Base-by-base conservation (phyloP, 371 early-diverging fungal species). In the Circinella minor region DNA sequence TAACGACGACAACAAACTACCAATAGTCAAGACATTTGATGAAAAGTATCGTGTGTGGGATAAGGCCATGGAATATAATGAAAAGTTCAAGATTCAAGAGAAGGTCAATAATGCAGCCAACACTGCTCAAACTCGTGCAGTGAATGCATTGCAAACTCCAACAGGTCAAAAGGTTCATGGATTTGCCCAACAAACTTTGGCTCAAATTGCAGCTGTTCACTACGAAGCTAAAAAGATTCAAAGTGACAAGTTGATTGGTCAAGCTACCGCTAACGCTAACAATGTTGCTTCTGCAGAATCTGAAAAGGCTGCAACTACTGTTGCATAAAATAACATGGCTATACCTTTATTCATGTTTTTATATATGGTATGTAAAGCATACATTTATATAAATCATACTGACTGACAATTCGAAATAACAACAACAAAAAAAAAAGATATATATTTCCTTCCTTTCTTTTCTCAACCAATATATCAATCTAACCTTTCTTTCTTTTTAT, bases 81-180 rank as follows among this genome's bases (percentile, higher is more conserved):
- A 81, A 70, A 89, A 88, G 74, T 89, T 77, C 80, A 81, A 85
- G 60, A 84, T 90, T 57, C 83, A 82, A 71, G 89, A 88, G 69
- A 87, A 82, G 71, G 86, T 86, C 39, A 75, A 80, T 69, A 76
- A n/a, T 51, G 82, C 74, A 36, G 83, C 84, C 46, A 75, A 82
- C 8, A 77, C 74, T 8, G 89, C 86, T 60, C 84, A 78, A 77
- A 74, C 51, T 59, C 83, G 61, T 43, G 88, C 84, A 37, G 77
- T 73, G 47, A 74, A 74, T 68, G 89, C 87, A 48, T 80, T 90
- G 61, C 83, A 83, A 61, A 81, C 89, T n/a, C 80, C 86, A 14
- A 80, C 89, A 10, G 91, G 88, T 37, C 89, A 89, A 76, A 85
- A 83, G 66, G 84, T 88, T 3, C 73, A 77, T 11, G 81, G 79